These are phyloP conservation scores for Chaetomium globosum DNA, from an alignment of 2,329 filamentous ascomycete genomes.

Conservation along the genomic window DNA sequence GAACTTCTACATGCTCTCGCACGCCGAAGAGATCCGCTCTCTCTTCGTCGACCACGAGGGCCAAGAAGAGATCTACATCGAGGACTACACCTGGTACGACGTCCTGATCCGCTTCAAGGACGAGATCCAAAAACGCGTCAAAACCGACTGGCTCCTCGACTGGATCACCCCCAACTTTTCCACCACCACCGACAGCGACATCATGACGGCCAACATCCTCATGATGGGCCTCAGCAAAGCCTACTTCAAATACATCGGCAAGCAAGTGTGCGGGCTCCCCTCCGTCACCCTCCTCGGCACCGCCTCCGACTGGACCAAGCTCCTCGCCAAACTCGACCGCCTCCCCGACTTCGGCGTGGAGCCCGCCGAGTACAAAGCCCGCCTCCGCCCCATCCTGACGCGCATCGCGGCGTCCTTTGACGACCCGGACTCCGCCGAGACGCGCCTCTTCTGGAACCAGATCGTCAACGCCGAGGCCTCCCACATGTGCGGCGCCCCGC, in stretches of 20 bases:
- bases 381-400: conserved; percentile 50
- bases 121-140: conserved; percentile 47
- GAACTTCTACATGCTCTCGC: conserved; percentile 51
- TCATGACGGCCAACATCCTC: conserved; percentile 47
- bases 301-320: conserved; percentile 45
- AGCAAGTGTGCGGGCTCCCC: conserved; percentile 48
- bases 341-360: conserved; percentile 50
- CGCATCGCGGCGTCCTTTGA: conserved; percentile 51
- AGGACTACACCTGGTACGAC: conserved; percentile 34
- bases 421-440: conserved; percentile 40
- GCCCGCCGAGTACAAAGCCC: conserved; percentile 43
- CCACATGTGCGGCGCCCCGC: conserved; percentile 40
- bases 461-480: conserved; percentile 44
- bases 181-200: conserved; percentile 45
- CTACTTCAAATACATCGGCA: conserved; percentile 44
- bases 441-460: conserved; percentile 48
- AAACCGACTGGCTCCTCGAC: conserved; percentile 46
- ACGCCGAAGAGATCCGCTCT: conserved; percentile 50
- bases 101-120: conserved; percentile 42
- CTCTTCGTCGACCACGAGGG: conserved; percentile 51
- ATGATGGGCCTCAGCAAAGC: conserved; percentile 50
- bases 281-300: conserved; percentile 47
- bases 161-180: conserved; percentile 50
- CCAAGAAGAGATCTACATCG: conserved; percentile 45
- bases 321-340: conserved; percentile 49